Evolutionary conservation across 306 rosid genomes (phyloP).

Genomic region (Astragalus glycyphyllos): DNA sequence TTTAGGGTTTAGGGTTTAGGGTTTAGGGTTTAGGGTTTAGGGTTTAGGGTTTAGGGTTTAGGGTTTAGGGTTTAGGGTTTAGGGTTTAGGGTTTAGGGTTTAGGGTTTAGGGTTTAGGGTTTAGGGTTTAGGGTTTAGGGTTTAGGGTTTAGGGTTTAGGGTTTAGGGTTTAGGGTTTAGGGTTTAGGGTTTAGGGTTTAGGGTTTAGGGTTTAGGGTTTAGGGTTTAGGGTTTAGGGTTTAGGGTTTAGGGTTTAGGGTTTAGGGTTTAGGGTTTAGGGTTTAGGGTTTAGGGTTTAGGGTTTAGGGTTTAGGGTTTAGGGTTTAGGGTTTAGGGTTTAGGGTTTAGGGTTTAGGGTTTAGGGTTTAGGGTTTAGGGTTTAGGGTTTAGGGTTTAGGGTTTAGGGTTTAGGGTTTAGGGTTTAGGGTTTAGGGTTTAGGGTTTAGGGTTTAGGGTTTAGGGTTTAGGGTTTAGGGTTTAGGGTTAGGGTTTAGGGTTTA

Average conservation of each 20-base stretch:
- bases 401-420: not conserved
- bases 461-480: slow-evolving; percentile 19
- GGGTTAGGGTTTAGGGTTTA: too few species aligned
- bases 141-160: not conserved
- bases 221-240: not conserved
- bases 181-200: slow-evolving; percentile 15
- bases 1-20: slow-evolving; percentile 34
- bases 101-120: slow-evolving; percentile 15
- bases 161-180: slow-evolving; percentile 13
- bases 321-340: slow-evolving; percentile 1
- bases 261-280: slow-evolving; percentile 8
- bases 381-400: not conserved
- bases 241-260: slow-evolving; percentile 5
- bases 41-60: slow-evolving; percentile 29
- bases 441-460: slow-evolving; percentile 5
- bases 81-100: slow-evolving; percentile 22
- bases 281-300: slow-evolving; percentile 13
- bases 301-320: not conserved
- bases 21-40: slow-evolving; percentile 41
- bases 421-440: slow-evolving; percentile 21
- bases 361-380: slow-evolving; percentile 8
- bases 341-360: slow-evolving; percentile 4
- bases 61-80: not conserved
- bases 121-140: not conserved
- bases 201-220: not conserved